Base-by-base conservation (phyloP, 2,329 filamentous ascomycete genomes). In the Aspergillus sojae region DNA sequence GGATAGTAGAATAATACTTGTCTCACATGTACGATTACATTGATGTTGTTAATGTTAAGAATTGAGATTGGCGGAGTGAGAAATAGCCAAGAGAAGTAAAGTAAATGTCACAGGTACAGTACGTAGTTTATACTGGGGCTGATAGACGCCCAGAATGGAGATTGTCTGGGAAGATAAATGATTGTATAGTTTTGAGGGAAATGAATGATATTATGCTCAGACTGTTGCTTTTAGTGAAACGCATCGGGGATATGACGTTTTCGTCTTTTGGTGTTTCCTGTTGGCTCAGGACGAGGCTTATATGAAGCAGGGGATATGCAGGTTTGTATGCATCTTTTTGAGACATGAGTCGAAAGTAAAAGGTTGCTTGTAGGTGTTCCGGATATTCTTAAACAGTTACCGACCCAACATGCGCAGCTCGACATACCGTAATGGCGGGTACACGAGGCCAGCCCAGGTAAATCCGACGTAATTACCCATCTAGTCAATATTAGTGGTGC, bases 391-490 rank as follows among this genome's bases (percentile, higher is more conserved):
- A 3, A 14, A 4, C 36, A 14, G 39, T 65, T 72, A 86, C 52
- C 84, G 77, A 7, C 81, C 82, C 54, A 84, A 80, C 46, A 71
- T 79, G 68, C 79, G 82, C 52, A 85, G 73, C 73, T 88, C 86
- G 65, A 82, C 71, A 67, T 78, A 82, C 62, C 86, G 77, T 57
- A 87, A 68, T 7, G 83, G 83, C 5, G 84, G 83, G 70, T 85
- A 89, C 2, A 88, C 80, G 5, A 89, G 50, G 2, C 78, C 84
- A 5, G 85, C 84, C 85, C 85, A 89, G 0, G 82, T 80, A 69
- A 88, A 88, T 1, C 85, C 86, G 43, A 89, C 83, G 65, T 86
- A 87, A 45, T 85, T 85, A 1, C 85, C 85, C 83, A 88, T 85
- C 76, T 78, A 60, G 16, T 5, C 19, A 1, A 57, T 34, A 56